phyloP scores from a whole-genome alignment of 2,329 filamentous ascomycete species.

The Sporothrix mexicana region DNA sequence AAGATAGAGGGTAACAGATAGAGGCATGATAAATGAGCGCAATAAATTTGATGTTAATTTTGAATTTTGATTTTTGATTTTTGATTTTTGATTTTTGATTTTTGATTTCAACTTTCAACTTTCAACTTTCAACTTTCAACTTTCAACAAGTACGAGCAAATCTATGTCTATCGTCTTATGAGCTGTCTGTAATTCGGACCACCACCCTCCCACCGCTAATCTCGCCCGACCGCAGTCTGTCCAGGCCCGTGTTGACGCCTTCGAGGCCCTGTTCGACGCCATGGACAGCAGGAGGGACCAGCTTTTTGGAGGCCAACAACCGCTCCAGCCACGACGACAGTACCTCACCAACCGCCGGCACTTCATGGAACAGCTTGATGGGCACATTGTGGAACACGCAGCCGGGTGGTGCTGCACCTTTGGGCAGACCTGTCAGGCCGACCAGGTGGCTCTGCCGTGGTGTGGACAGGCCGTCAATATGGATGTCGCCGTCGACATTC shows the following conservation, averaged over 20 bases:
- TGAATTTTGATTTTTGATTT: not conserved
- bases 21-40: not conserved
- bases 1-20: not conserved
- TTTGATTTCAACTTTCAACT: too few species aligned
- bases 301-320: conserved; percentile 59
- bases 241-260: conserved; percentile 70
- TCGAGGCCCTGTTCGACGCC: conserved; percentile 67
- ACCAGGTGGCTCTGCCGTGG: conserved; percentile 62
- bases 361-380: conserved; percentile 77
- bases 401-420: conserved; percentile 52
- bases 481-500: not conserved
- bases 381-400: conserved; percentile 69
- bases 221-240: conserved; percentile 68
- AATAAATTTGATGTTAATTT: not conserved
- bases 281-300: conserved; percentile 69
- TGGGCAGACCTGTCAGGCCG: conserved; percentile 71
- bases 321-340: conserved; percentile 71
- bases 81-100: not conserved
- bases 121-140: too few species aligned
- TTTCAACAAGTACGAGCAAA: too few species aligned
- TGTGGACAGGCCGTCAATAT: conserved; percentile 45
- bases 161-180: too few species aligned
- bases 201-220: conserved; percentile 73
- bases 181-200: conserved; percentile 47
- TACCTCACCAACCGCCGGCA: conserved; percentile 65